Evolutionary conservation across 805 yeast species (phyloP).

Genomic region (Kodamaea leandrae): DNA sequence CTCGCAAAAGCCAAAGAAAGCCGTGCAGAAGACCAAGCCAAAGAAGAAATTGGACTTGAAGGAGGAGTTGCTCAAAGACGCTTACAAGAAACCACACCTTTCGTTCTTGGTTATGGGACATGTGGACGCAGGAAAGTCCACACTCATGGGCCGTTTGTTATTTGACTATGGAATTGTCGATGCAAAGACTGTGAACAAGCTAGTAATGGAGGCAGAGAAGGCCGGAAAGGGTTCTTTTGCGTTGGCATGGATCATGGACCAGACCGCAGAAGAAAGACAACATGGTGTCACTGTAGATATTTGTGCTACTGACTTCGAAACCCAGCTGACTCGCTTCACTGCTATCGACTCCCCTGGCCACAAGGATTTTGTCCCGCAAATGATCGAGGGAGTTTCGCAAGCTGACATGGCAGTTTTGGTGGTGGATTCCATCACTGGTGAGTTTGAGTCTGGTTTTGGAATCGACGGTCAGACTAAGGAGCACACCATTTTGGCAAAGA

Average conservation of each 20-base stretch:
- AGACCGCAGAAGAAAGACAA: slow-evolving; percentile 68
- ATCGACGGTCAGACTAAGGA: slow-evolving; percentile 77
- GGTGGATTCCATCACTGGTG: slow-evolving; percentile 62
- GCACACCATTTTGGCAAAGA: slow-evolving; percentile 66
- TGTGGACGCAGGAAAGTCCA: slow-evolving; percentile 83
- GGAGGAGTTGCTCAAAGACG: slow-evolving; percentile 34
- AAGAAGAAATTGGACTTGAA: slow-evolving; percentile 43
- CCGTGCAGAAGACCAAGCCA: slow-evolving; percentile 33
- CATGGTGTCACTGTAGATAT: slow-evolving; percentile 82
- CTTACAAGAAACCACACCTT: slow-evolving; percentile 49
- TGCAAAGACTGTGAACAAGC: slow-evolving; percentile 58
- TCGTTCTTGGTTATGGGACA: slow-evolving; percentile 84
- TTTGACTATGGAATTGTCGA: slow-evolving; percentile 68
- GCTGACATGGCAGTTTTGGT: slow-evolving; percentile 75
- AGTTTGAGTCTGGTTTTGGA: slow-evolving; percentile 67
- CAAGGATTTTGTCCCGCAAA: slow-evolving; percentile 76
- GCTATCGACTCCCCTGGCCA: slow-evolving; percentile 88
- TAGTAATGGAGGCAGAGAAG: slow-evolving; percentile 61
- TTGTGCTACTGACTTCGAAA: slow-evolving; percentile 65
- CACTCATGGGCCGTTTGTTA: slow-evolving; percentile 70
- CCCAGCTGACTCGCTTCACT: slow-evolving; percentile 52
- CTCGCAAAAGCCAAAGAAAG: slow-evolving; percentile 9
- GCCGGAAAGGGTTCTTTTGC: slow-evolving; percentile 79
- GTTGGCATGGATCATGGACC: slow-evolving; percentile 84
- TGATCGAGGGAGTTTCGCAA: slow-evolving; percentile 80